Percentiles rank a stretch among this genome's conserved stretches.
Conservation (phyloP, 805 yeast genomes). For the Candida gorgasii region DNA sequence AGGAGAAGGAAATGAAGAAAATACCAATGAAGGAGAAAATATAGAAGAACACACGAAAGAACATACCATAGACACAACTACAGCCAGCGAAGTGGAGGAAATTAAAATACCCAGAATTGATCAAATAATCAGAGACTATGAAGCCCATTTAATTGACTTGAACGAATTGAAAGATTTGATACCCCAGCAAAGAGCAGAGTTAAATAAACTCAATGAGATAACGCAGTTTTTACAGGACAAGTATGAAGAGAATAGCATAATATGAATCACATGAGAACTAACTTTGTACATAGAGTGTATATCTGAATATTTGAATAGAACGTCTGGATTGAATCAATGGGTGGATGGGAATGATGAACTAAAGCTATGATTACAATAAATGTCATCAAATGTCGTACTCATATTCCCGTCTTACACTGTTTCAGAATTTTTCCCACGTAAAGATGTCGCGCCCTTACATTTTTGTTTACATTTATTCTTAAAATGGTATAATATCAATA, state of each 20-base stretch:
- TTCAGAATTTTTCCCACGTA: no score
- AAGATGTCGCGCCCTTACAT: neutral
- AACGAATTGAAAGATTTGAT: conserved; percentile 33
- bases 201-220: conserved; percentile 35
- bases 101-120: conserved; percentile 13
- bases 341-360: no score
- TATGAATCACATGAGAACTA: no score
- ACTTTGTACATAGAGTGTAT: no score
- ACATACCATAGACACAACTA: no score
- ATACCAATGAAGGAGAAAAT: conserved; percentile 15
- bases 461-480: conserved; percentile 6
- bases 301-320: no score
- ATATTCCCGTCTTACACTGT: no score
- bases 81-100: neutral
- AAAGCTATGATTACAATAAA: no score
- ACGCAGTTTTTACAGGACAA: conserved; percentile 9
- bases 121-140: conserved; percentile 26
- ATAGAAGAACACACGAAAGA: conserved; percentile 12
- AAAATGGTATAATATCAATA: conserved; percentile 8
- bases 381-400: no score
- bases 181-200: conserved; percentile 36
- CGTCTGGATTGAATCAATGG: no score
- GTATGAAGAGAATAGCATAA: conserved; percentile 1
- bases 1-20: conserved; percentile 11
- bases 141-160: conserved; percentile 28